Evolutionary conservation across 2,329 filamentous ascomycete genomes (phyloP).

Genomic region (Colletotrichum godetiae): DNA sequence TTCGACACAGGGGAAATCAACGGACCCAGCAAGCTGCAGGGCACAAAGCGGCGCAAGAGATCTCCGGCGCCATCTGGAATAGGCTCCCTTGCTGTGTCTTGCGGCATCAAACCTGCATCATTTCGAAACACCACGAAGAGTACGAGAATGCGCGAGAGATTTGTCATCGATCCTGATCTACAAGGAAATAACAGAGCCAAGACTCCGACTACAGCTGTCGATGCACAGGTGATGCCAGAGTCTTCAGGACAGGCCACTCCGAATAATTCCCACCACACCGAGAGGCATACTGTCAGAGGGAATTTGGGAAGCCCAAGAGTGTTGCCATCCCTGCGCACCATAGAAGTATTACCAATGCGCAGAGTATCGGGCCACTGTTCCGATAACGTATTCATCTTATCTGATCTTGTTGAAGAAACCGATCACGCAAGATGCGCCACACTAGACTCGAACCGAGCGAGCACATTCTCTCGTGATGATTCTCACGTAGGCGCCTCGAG

Average conservation of each 20-base stretch:
- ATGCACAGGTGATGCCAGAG: not conserved
- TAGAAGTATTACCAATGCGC: not conserved
- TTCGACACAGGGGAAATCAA: not conserved
- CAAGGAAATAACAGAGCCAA: not conserved
- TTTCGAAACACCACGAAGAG: not conserved
- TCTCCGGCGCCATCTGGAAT: not conserved
- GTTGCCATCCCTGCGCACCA: not conserved
- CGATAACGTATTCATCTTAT: not conserved
- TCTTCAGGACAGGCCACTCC: not conserved
- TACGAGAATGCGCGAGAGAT: not conserved
- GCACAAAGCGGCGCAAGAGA: conserved; percentile 1
- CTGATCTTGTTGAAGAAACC: not conserved
- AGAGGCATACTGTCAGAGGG: not conserved
- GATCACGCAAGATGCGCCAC: not conserved
- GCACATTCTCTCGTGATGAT: not conserved
- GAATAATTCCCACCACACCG: not conserved
- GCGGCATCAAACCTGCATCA: not conserved
- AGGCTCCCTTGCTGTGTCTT: not conserved
- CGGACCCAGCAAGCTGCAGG: not conserved
- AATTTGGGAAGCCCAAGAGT: not conserved
- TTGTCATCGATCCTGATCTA: not conserved
- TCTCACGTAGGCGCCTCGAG: not conserved
- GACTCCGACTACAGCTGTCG: not conserved
- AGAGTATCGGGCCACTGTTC: not conserved
- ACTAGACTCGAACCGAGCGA: not conserved